Conservation (phyloP, 1,284 basidiomycete species). For the Ceratobasidium theobromae region DNA sequence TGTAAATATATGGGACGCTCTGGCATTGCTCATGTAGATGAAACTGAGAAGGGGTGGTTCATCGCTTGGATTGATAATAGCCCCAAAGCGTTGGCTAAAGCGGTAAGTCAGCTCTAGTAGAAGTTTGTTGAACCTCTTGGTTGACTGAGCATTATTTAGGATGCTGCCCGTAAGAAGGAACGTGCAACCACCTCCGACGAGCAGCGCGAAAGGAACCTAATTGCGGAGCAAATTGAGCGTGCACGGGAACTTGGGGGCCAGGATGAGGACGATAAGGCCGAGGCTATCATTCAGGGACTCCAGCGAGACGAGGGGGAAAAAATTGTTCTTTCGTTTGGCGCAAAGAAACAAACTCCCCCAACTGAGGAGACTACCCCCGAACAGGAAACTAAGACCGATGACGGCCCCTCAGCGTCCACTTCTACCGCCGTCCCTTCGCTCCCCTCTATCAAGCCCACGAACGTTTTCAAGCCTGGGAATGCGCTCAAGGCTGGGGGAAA, state of each 20-base stretch:
- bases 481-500: conserved; percentile 50
- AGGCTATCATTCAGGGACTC: conserved; percentile 57
- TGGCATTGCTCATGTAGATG: conserved; percentile 90
- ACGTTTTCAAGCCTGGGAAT: conserved; percentile 64
- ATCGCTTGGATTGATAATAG: conserved; percentile 96
- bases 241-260: conserved; percentile 54
- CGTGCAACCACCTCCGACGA: conserved; percentile 90
- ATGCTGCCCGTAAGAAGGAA: conserved; percentile 90
- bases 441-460: conserved; percentile 44
- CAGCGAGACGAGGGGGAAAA: conserved; percentile 72
- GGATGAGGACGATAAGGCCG: conserved; percentile 43
- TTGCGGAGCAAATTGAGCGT: conserved; percentile 92
- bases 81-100: conserved; percentile 89
- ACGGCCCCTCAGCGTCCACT: conserved; percentile 30
- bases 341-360: conserved; percentile 41
- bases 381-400: conserved; percentile 3
- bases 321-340: conserved; percentile 64
- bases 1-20: conserved; percentile 85
- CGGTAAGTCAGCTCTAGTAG: conserved; percentile 53
- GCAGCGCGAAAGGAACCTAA: conserved; percentile 85
- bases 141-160: conserved; percentile 49
- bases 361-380: conserved; percentile 33
- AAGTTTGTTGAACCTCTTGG: conserved; percentile 11
- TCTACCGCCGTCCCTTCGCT: conserved; percentile 10
- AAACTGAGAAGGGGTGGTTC: conserved; percentile 98